Percentiles rank a stretch among this genome's conserved stretches.
These are phyloP conservation scores for Acanthochlamys bracteata DNA, from an alignment of 106 monocot genomes.

Conservation along the genomic window DNA sequence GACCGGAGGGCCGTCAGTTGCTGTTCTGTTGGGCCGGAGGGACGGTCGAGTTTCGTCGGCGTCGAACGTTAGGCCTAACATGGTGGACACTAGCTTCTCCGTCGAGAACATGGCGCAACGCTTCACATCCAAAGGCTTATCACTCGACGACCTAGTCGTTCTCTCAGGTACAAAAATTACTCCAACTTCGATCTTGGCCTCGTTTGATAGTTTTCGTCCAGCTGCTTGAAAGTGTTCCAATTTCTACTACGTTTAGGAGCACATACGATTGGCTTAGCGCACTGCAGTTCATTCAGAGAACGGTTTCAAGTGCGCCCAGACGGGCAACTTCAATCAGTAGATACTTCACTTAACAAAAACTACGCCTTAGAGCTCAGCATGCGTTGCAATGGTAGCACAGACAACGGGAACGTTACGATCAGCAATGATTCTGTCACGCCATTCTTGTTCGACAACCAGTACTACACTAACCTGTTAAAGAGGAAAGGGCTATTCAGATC, in stretches of 20 bases:
- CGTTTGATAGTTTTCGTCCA: too few relatives aligned
- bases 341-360: conserved; percentile 30
- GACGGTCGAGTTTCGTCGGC: conserved; percentile 47
- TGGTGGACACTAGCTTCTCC: conserved; percentile 76
- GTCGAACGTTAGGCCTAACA: conserved; percentile 65
- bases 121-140: conserved; percentile 62
- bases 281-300: conserved; percentile 51
- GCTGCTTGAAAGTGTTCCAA: too few relatives aligned
- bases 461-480: conserved; percentile 41
- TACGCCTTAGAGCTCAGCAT: conserved; percentile 38
- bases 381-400: conserved; percentile 23
- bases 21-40: conserved; percentile 47
- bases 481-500: conserved; percentile 46
- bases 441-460: conserved; percentile 50
- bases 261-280: conserved; percentile 62
- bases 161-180: conserved; percentile 43
- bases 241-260: conserved; percentile 23
- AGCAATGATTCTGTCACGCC: conserved; percentile 36
- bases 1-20: conserved; percentile 65
- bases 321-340: conserved; percentile 22
- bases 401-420: conserved; percentile 16
- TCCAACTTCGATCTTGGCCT: too few relatives aligned
- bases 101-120: conserved; percentile 49
- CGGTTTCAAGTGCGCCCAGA: conserved; percentile 33
- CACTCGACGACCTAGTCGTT: conserved; percentile 52